Evolutionary conservation across 2,329 filamentous ascomycete species (phyloP).

Genomic region (Rutstroemia sp.): DNA sequence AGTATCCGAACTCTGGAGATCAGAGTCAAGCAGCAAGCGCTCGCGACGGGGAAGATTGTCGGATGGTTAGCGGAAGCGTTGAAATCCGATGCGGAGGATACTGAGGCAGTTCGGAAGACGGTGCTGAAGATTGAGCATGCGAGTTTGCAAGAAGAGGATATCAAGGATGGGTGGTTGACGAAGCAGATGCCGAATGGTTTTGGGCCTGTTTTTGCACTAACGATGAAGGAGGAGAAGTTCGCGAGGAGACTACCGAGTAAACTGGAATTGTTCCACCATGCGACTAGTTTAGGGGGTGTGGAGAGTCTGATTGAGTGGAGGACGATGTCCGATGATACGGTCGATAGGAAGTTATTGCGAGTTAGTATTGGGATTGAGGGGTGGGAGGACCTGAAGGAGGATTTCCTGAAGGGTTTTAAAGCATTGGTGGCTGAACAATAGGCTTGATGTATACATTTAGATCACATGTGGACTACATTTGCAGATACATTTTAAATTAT

Average conservation of each 20-base stretch:
- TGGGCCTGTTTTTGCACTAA: conserved; percentile 79
- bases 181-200: conserved; percentile 89
- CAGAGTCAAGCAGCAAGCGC: conserved; percentile 69
- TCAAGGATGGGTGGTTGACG: conserved; percentile 61
- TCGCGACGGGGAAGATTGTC: conserved; percentile 62
- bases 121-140: conserved; percentile 66
- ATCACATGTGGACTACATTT: background rate
- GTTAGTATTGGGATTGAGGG: conserved; percentile 83
- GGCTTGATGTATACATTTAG: background rate
- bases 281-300: conserved; percentile 86
- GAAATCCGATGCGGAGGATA: conserved; percentile 13
- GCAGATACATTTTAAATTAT: no score
- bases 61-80: conserved; percentile 51
- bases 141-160: conserved; percentile 62
- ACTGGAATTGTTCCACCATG: conserved; percentile 81
- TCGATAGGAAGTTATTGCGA: conserved; percentile 67
- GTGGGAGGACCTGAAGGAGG: conserved; percentile 73
- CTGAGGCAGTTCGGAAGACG: conserved; percentile 39
- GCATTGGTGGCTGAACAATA: conserved; percentile 12
- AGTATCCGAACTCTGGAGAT: conserved; percentile 82
- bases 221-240: conserved; percentile 49
- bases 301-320: conserved; percentile 97
- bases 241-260: conserved; percentile 70
- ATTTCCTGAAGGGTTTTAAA: conserved; percentile 62
- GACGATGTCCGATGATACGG: conserved; percentile 70